These are phyloP conservation scores for Penicillium nordicum DNA, from an alignment of 2,329 filamentous ascomycete species.

Conservation along the genomic window DNA sequence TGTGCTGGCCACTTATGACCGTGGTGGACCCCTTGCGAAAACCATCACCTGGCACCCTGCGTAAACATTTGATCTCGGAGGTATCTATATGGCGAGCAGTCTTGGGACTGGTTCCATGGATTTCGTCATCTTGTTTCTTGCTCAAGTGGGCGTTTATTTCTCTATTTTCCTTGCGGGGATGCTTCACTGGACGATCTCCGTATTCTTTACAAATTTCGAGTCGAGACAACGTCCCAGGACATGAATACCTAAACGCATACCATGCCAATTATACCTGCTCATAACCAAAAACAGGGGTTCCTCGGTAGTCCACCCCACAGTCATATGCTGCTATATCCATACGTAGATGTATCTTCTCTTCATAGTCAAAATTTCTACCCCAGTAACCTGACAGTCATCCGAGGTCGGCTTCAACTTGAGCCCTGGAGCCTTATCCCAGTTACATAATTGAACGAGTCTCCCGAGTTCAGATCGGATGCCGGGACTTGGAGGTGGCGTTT, in stretches of 20 bases:
- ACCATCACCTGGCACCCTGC: conserved; percentile 24
- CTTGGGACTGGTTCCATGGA: neutral
- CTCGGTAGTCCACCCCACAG: neutral
- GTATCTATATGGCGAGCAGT: neutral
- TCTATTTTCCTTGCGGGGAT: neutral
- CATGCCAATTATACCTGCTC: neutral
- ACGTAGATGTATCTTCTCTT: neutral
- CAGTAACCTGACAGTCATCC: neutral
- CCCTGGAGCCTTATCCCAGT: neutral
- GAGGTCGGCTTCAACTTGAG: neutral
- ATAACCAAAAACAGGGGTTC: neutral
- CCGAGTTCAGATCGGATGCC: neutral
- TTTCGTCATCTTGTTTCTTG: neutral
- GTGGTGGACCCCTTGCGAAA: conserved; percentile 28
- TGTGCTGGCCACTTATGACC: conserved; percentile 31
- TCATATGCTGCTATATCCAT: neutral
- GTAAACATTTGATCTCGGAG: neutral
- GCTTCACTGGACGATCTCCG: neutral
- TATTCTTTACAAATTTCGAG: neutral
- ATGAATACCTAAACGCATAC: neutral
- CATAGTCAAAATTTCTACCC: neutral
- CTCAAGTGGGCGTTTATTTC: neutral
- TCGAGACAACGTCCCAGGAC: neutral
- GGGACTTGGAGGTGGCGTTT: neutral
- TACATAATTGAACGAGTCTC: neutral